These are phyloP conservation scores for Pseudogymnoascus sp. DNA, from an alignment of 2,329 filamentous ascomycete species.

Conservation along the genomic window DNA sequence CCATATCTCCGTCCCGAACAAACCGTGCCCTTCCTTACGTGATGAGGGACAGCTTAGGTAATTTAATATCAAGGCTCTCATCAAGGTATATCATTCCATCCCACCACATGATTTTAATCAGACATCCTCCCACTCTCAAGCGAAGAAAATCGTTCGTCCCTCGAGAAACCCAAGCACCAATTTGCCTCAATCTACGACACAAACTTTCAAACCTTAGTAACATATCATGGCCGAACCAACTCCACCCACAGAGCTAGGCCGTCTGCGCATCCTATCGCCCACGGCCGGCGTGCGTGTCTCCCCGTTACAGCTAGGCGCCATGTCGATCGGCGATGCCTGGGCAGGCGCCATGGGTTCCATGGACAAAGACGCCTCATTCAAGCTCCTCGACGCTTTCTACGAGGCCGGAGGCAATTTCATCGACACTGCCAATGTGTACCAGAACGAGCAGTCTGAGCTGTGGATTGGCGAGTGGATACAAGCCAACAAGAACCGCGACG, in stretches of 20 bases:
- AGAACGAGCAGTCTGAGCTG: conserved; percentile 50
- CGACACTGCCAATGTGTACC: conserved; percentile 54
- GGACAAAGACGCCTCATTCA: conserved; percentile 45
- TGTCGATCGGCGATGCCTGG: conserved; percentile 56
- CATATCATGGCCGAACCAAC: conserved; percentile 35
- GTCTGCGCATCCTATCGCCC: conserved; percentile 59
- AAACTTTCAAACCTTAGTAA: background rate
- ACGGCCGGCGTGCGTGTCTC: conserved; percentile 59
- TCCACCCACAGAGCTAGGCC: conserved; percentile 52
- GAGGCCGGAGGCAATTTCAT: conserved; percentile 59
- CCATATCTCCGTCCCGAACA: background rate
- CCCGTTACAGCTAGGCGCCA: conserved; percentile 55
- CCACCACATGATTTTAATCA: background rate
- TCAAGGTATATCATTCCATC: background rate
- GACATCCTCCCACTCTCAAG: background rate
- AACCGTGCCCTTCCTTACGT: background rate
- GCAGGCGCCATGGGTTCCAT: conserved; percentile 39
- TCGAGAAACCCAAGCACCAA: background rate
- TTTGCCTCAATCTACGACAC: background rate
- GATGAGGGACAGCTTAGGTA: background rate
- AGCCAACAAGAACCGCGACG: conserved; percentile 53
- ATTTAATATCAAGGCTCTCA: too few species aligned
- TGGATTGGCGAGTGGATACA: conserved; percentile 67
- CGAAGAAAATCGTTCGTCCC: background rate
- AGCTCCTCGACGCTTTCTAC: conserved; percentile 49